Evolutionary conservation across 768 basidiomycete species (phyloP).

Genomic region (Suillus ampliporus): DNA sequence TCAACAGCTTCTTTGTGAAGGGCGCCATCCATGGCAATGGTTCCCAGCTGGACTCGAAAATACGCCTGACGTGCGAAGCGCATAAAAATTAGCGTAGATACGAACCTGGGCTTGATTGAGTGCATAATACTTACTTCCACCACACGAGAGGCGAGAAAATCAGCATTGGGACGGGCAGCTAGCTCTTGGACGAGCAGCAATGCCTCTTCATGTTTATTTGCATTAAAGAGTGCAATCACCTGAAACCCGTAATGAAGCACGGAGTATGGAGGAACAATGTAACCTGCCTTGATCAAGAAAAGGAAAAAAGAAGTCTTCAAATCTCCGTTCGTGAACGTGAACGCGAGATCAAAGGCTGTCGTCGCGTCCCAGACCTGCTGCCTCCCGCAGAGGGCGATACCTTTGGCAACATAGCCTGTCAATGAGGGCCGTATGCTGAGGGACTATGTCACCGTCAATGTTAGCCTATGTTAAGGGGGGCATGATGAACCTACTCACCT

Average conservation of each 20-base stretch:
- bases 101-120: not conserved
- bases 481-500: not conserved
- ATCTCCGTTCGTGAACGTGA: not conserved
- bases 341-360: not conserved
- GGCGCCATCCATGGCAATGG: not conserved
- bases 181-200: not conserved
- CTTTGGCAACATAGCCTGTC: not conserved
- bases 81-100: not conserved
- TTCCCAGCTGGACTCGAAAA: not conserved
- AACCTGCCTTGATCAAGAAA: not conserved
- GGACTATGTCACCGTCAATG: not conserved
- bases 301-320: not conserved
- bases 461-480: not conserved
- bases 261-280: not conserved
- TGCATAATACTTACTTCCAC: not conserved
- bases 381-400: not conserved
- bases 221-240: not conserved
- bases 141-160: not conserved
- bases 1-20: not conserved
- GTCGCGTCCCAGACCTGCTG: not conserved
- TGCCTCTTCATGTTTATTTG: not conserved
- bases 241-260: not conserved
- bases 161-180: no score
- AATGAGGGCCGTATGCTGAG: not conserved
- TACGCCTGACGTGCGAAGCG: not conserved